Base-by-base conservation (phyloP, 2,329 filamentous ascomycete species). In the Cladorrhinum sp. region DNA sequence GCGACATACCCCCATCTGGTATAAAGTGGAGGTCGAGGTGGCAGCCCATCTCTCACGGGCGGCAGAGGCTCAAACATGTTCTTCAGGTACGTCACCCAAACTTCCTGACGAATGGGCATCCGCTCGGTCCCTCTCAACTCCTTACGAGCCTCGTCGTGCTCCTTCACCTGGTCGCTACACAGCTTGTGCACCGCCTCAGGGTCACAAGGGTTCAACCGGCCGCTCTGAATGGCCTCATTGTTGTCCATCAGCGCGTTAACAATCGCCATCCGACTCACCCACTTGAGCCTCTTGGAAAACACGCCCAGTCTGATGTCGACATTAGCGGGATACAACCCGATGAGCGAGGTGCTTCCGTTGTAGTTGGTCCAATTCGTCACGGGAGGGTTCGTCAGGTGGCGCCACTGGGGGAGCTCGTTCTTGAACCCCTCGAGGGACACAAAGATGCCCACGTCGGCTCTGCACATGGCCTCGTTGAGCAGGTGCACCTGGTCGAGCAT, bases 361-460 rank as follows among this genome's bases (percentile, higher is more conserved):
- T 61, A 60, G 2, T 10, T 24, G 2, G 39, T 16, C 61, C 58
- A 61, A 54, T 63, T 26, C 26, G 58, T 52, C 4, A 52, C 30
- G 1, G 58, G 58, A 21, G 61, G 55, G n/a, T 36, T 24, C 12
- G 18, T 30, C 24, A 53, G 18, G 23, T 46, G 20, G 1, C 42
- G 36, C 58, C 58, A 63, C 49, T 53, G 58, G 10, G 58, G 39
- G 21, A 63, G 55, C 12, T 16, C 16, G 46, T 58, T 58, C 24
- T 55, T 61, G 50, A 55, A 60, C 16, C 63, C 63, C 23, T 57
- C 28, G 9, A 65, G 57, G 5, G 63, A 58, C 21, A 65, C 51
- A 10, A 63, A 46, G 33, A 62, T 59, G 4, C 52, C 21, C 18
- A 36, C 28, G 51, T 61, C 63, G 2, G 52, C 53, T 12, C 54